Evolutionary conservation across 192 early-diverging fungal genomes (phyloP), one percentile per base, ranked within the genome.

Genomic region (Gamsiella multidivaricata): DNA sequence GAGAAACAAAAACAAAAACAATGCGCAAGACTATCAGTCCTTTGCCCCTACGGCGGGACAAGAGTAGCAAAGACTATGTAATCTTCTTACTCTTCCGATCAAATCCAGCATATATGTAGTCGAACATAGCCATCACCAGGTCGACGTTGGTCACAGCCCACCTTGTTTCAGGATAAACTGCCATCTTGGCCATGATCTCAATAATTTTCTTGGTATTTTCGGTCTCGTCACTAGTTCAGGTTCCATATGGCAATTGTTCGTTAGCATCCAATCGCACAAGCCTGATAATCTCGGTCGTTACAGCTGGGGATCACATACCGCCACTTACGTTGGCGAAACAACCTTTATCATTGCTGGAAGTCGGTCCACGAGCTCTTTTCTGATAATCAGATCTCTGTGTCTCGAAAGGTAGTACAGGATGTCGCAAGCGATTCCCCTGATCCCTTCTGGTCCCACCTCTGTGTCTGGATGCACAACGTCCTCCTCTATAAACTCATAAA

Each of bases 371-470:
- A 78, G 69, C 41, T 78, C 74, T 17, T 64, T 78, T 47, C 66
- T 59, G 36, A 69, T 23, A 7, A 78, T 36, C 1, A 78, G 41
- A 11, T 78, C 54, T 54, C 74, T 62, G 25, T 68, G 50, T 10
- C 46, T 55, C n/a, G 74, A 66, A 34, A 78, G 69, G 43, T 66
- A 78, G n/a, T 45, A 58, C 65, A 78, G 61, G 20, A 78, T 68
- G 23, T 78, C 74, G 18, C 68, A 20, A 0, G 74, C 51, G 26
- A 78, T 78, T n/a, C 65, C 28, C 26, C 54, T 37, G 46, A 78
- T 78, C 0, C 53, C 49, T 6, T 20, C 20, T 10, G 65, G 54
- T 53, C 69, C 61, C 12, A 78, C 74, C 1, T 66, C 74, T 3
- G 74, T 66, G 18, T 78, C 60, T 37, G 57, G 55, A 14, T 65